Base-by-base conservation (phyloP, 2,329 filamentous ascomycete genomes). In the Leptographium procerum region DNA sequence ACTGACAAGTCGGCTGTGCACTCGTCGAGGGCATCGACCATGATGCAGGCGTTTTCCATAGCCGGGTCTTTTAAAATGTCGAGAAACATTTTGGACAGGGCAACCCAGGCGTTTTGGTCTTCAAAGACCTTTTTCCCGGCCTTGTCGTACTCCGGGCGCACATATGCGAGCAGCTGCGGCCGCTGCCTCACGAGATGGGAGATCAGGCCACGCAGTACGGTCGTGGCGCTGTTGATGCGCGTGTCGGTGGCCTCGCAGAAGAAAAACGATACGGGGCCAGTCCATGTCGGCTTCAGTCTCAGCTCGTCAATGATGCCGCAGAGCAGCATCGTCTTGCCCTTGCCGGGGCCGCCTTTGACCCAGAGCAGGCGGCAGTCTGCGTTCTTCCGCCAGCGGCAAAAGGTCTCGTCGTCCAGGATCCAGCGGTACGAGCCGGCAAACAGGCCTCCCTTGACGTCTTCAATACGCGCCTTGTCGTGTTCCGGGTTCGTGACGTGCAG, bases 21-120 rank as follows among this genome's bases (percentile, higher is more conserved):
- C 62, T 80, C 75, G 59, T 81, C 75, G 0, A 80, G 71, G 2
- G 72, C 75, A 64, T 80, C 74, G 33, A 80, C 66, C 2, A 79
- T 60, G 4, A 79, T 48, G 60, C 71, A 72, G 0, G 66, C 68
- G 0, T 3, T 29, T 1, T 2, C 1, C 9, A 6, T 63, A 7
- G 61, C 36, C 14, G 73, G 57, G 56, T 77, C 72, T 50, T 68
- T 29, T 1, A 80, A 57, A 16, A 79, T 75, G 29, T 67, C 58
- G 5, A 79, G 69, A 16, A 78, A n/a, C n/a, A n/a, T n/a, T n/a
- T n/a, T n/a, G n/a, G n/a, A n/a, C n/a, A n/a, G n/a, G n/a, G n/a
- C n/a, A n/a, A n/a, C n/a, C n/a, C n/a, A n/a, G n/a, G n/a, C n/a
- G n/a, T n/a, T n/a, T n/a, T 71, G 13, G 70, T 61, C 6, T 65